These are phyloP conservation scores for Boletellus deceptivus DNA, from an alignment of 1,284 basidiomycete species.

Conservation along the genomic window DNA sequence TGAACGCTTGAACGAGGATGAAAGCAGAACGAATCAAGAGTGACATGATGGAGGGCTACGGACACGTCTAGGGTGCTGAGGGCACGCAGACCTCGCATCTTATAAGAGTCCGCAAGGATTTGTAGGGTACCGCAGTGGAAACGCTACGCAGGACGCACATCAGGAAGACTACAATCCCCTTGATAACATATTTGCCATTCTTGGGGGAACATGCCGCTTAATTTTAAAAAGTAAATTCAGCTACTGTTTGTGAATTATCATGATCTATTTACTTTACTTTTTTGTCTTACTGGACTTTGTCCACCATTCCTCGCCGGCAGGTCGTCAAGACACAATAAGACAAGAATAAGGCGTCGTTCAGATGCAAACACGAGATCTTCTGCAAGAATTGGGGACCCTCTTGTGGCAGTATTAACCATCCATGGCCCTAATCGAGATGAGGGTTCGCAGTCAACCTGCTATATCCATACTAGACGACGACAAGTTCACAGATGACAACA, in stretches of 20 bases:
- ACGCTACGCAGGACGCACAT: slow-evolving; percentile 4
- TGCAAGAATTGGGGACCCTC: neutral
- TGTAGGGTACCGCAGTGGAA: neutral
- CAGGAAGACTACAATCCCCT: no score
- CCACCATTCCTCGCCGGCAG: no score
- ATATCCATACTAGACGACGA: no score
- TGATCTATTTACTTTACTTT: no score
- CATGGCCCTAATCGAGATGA: slow-evolving; percentile 2
- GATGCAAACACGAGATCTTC: slow-evolving; percentile 1
- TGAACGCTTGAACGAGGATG: slow-evolving; percentile 47
- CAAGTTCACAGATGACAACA: neutral
- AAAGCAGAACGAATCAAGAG: slow-evolving; percentile 43
- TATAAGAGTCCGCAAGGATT: slow-evolving; percentile 13
- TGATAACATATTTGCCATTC: no score
- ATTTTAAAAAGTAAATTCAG: no score
- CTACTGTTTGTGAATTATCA: no score
- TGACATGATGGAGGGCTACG: slow-evolving; percentile 36
- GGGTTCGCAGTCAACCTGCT: neutral
- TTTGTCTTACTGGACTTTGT: no score
- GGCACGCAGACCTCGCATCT: neutral
- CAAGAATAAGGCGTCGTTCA: no score
- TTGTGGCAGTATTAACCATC: neutral
- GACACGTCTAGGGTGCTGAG: neutral
- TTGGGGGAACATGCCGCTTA: no score
- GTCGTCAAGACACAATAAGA: no score